Conservation (phyloP, 1,139 yeast genomes). For the Entelexis sorbosivorans region DNA sequence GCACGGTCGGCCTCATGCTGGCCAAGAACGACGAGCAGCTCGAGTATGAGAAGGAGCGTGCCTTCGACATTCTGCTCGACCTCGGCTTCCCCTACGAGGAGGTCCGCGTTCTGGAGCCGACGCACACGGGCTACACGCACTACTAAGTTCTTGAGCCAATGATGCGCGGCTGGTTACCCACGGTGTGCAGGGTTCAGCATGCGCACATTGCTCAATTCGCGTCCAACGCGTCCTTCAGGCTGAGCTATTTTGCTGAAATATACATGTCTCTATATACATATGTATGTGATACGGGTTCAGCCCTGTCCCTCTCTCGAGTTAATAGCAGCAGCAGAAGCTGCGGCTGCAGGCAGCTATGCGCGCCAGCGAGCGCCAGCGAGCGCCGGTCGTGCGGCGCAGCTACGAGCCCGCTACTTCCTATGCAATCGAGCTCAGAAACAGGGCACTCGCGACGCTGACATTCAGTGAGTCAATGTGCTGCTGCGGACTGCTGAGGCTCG, state of each 20-base stretch:
- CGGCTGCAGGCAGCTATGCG: no score
- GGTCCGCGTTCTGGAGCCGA: conserved; percentile 14
- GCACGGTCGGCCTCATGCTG: conserved; percentile 63
- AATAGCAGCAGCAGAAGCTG: no score
- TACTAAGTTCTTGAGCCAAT: conserved; percentile 11
- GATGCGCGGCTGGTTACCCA: no score
- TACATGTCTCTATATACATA: background rate
- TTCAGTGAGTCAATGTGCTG: conserved; percentile 61
- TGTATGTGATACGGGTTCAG: background rate
- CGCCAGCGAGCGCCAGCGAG: no score
- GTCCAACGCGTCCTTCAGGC: no score
- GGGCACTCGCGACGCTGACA: conserved; percentile 80
- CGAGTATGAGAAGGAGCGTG: conserved; percentile 25
- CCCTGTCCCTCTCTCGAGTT: no score
- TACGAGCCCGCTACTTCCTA: background rate
- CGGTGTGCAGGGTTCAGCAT: no score
- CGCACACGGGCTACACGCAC: conserved; percentile 20
- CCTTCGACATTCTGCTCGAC: conserved; percentile 37
- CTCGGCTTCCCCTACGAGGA: conserved; percentile 44
- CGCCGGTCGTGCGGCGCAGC: no score
- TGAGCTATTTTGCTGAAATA: background rate
- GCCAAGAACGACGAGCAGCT: conserved; percentile 55
- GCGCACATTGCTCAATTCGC: no score
- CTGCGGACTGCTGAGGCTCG: conserved; percentile 37
- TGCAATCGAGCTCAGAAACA: conserved; percentile 38